phyloP scores from a whole-genome alignment of 2,329 filamentous ascomycete species.

The Blastomyces percursus region DNA sequence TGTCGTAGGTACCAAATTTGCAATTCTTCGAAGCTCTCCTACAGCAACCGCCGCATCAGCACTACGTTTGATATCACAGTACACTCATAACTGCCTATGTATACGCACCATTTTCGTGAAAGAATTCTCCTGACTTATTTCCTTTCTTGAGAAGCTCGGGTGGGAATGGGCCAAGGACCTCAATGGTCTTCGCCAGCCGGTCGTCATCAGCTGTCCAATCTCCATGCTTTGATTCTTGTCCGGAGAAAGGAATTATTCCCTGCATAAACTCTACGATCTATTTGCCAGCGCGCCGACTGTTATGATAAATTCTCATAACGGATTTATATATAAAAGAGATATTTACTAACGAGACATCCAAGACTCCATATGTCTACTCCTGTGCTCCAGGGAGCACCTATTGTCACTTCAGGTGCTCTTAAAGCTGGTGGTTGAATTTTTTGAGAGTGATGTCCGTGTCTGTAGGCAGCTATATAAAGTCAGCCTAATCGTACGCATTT shows the following conservation, averaged over 20 bases:
- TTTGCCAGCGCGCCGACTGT: not conserved
- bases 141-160: constrained; percentile 15
- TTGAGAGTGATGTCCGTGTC: constrained; percentile 14
- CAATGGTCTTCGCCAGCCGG: constrained; percentile 18
- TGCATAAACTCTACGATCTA: constrained; percentile 19
- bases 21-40: constrained; percentile 20
- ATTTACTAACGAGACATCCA: constrained; percentile 20
- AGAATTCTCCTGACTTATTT: constrained; percentile 13
- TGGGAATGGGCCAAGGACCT: constrained; percentile 19
- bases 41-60: not conserved
- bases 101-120: constrained; percentile 16
- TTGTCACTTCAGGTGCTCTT: constrained; percentile 19
- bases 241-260: constrained; percentile 19
- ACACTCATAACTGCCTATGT: no score
- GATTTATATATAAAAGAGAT: not conserved
- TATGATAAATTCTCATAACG: not conserved
- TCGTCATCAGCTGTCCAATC: constrained; percentile 21
- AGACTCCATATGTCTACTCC: constrained; percentile 24
- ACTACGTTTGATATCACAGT: not conserved
- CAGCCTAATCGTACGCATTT: not conserved
- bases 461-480: constrained; percentile 15
- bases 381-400: constrained; percentile 19
- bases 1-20: constrained; percentile 16
- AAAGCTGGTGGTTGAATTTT: constrained; percentile 17
- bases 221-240: constrained; percentile 16